Evolutionary conservation across 371 early-diverging fungal genomes (phyloP).

Genomic region (Saksenaea vasiformis): DNA sequence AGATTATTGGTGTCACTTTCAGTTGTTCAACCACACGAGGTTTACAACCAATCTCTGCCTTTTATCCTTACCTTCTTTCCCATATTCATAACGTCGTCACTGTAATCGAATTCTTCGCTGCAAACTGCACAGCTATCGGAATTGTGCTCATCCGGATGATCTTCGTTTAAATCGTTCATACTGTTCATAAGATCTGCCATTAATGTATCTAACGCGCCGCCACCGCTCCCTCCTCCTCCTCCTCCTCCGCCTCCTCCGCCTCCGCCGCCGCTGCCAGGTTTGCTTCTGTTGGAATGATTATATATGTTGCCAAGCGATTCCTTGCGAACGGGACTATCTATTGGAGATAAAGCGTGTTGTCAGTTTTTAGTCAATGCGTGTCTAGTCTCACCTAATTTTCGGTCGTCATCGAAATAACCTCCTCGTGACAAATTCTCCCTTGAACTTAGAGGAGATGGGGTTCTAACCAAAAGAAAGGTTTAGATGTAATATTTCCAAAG

Average conservation of each 20-base stretch:
- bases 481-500: background rate
- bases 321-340: background rate
- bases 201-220: conserved; percentile 51
- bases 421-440: conserved; percentile 2
- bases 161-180: conserved; percentile 36
- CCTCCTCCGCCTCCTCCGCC: too few relatives aligned
- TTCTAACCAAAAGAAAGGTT: background rate
- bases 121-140: conserved; percentile 21
- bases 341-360: background rate
- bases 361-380: background rate
- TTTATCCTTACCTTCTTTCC: conserved; percentile 33
- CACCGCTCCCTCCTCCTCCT: conserved; percentile 8
- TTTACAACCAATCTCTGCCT: conserved; percentile 6
- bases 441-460: background rate
- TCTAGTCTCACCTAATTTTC: background rate
- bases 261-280: background rate
- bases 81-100: conserved; percentile 40
- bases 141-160: conserved; percentile 1
- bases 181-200: conserved; percentile 64
- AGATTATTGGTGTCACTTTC: conserved; percentile 5
- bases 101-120: conserved; percentile 45
- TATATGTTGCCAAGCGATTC: background rate
- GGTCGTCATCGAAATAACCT: conserved; percentile 2
- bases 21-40: conserved; percentile 7
- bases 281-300: background rate